Conservation (phyloP, 345 rosid genomes). For the Anastatica hierochuntica region DNA sequence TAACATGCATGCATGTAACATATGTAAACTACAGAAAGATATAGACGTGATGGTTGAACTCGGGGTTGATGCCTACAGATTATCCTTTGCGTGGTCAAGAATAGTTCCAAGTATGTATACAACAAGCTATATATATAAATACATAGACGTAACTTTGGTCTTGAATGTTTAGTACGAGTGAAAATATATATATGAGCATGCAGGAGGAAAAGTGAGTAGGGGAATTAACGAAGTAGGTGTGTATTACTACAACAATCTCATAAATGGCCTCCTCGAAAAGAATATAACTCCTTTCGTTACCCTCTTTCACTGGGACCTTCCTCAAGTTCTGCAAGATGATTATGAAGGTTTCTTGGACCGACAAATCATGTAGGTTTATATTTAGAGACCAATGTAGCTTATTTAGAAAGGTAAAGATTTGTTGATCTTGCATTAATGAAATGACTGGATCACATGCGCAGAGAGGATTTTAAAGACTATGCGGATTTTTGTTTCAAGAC, state of each 20-base stretch:
- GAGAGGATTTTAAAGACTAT: conserved; percentile 25
- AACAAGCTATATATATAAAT: background rate
- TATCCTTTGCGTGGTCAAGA: conserved; percentile 28
- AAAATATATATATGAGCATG: background rate
- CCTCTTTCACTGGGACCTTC: conserved; percentile 42
- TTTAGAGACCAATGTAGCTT: too few species aligned
- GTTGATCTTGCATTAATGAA: background rate
- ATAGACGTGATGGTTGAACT: conserved; percentile 2
- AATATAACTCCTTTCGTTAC: conserved; percentile 36
- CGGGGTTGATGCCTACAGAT: conserved; percentile 9
- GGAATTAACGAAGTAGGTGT: conserved; percentile 35
- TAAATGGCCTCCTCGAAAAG: conserved; percentile 27
- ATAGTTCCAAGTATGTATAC: conserved; percentile 13
- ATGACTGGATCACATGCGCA: background rate
- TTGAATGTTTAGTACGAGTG: too few species aligned
- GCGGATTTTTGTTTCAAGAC: conserved; percentile 28
- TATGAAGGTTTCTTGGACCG: conserved; percentile 36
- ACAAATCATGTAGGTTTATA: conserved; percentile 30
- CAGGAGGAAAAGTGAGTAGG: conserved; percentile 29
- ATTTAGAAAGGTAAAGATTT: background rate
- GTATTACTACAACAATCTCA: conserved; percentile 30
- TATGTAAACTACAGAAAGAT: too few species aligned
- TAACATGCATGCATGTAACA: background rate
- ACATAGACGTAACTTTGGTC: too few species aligned
- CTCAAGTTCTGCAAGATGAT: conserved; percentile 36